Base-by-base conservation (phyloP, 257 asterid genomes). In the Rauvolfia tetraphylla region DNA sequence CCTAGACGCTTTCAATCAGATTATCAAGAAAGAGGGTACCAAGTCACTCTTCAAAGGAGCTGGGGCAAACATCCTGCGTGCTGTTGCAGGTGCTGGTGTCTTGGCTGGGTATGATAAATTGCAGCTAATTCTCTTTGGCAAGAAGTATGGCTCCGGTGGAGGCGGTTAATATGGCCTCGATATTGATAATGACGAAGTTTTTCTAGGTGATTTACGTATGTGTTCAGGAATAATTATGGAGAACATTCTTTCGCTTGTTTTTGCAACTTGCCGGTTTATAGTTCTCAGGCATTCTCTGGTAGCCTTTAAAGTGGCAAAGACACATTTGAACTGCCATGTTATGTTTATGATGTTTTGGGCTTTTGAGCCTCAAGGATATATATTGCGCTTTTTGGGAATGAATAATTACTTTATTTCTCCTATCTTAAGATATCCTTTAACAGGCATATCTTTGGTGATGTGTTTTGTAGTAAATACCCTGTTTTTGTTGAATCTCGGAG, bases 61-160 rank as follows among this genome's bases (percentile, higher is more conserved):
- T 61, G 97, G 97, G 72, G 97, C 97, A 73, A 91, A 91, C 76
- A 87, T 90, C 63, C 79, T 91, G 14, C 88, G 97, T 76, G 95
- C 95, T 66, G 92, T 91, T 72, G 93, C 96, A 1, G 92, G 96
- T 67, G 97, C 97, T 63, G 96, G 96, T 66, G 97, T 86, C 48
- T 89, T 91, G 11, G 93, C 97, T 17, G 92, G 97, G 41, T 91
- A 91, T 23, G 96, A 88, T 80, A 87, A 87, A 79, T 48, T 91
- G 91, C 96, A 90, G 93, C 80, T 90, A 78, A 76, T 91, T 67
- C 44, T 85, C 36, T 69, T 86, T 0, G 96, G 92, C 76, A 91
- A 88, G 91, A 89, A 88, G 79, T 91, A 91, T 34, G 89, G 93
- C 44, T 89, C 93, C 71, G 95, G 90, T 33, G 91, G 92, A 4